Percentiles rank a stretch among this genome's conserved stretches.
phyloP scores from a whole-genome alignment of 78 protist species.

The Polysphondylium violaceum region DNA sequence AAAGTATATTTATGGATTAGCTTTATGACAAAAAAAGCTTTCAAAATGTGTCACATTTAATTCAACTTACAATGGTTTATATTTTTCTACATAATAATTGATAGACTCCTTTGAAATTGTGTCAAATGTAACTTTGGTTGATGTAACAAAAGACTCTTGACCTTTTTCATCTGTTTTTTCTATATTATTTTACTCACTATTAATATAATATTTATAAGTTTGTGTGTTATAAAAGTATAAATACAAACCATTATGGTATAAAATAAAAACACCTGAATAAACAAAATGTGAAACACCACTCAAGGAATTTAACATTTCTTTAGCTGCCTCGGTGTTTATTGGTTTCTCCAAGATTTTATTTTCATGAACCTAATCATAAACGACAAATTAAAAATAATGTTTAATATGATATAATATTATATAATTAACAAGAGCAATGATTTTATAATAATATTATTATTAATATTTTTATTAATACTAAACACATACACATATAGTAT shows the following conservation, averaged over 20 bases:
- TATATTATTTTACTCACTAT: background rate
- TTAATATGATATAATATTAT: too few relatives aligned
- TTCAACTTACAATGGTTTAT: slow-evolving; percentile 38
- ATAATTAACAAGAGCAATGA: background rate
- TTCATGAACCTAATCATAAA: slow-evolving; percentile 10
- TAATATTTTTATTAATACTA: background rate
- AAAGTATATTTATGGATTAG: background rate
- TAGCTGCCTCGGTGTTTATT: slow-evolving; percentile 29
- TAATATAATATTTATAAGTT: too few relatives aligned
- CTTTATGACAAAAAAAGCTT: background rate
- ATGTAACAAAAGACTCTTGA: slow-evolving; percentile 1
- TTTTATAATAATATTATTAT: background rate
- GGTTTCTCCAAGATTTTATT: slow-evolving; percentile 75
- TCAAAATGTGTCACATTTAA: background rate
- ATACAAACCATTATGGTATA: background rate
- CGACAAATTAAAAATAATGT: too few relatives aligned
- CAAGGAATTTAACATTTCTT: slow-evolving; percentile 24
- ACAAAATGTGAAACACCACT: slow-evolving; percentile 57
- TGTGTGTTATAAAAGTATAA: background rate
- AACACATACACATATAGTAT: slow-evolving; percentile 66
- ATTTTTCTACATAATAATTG: slow-evolving; percentile 49
- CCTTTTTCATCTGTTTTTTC: background rate
- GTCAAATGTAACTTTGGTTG: slow-evolving; percentile 60
- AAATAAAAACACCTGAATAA: slow-evolving; percentile 40
- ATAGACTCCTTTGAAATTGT: slow-evolving; percentile 3